A percentile compares a stretch with the other conserved stretches of the same genome.
These are phyloP conservation scores for Teratosphaeria viscida DNA, from an alignment of 2,329 filamentous ascomycete species.

Conservation along the genomic window DNA sequence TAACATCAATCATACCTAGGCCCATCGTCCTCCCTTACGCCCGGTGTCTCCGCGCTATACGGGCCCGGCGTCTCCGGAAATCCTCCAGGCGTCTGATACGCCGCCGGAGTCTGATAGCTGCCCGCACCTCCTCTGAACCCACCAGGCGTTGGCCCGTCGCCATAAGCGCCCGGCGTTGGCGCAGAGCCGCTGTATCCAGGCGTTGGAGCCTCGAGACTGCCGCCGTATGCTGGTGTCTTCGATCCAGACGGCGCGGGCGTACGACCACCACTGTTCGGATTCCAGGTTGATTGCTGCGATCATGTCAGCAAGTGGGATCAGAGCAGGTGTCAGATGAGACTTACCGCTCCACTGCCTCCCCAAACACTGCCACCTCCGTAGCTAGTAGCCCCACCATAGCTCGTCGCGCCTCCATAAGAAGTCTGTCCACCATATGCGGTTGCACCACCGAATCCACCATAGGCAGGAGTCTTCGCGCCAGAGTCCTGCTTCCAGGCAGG, in stretches of 20 bases:
- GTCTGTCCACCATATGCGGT: conserved; percentile 26
- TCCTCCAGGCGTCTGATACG: conserved; percentile 28
- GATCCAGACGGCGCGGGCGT: conserved; percentile 55
- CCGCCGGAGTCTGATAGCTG: conserved; percentile 27
- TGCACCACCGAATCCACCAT: conserved; percentile 16
- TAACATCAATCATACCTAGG: conserved; percentile 29
- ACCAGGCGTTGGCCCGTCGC: conserved; percentile 26
- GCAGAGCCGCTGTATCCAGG: conserved; percentile 30
- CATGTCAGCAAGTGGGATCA: neutral
- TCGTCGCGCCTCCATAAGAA: conserved; percentile 35
- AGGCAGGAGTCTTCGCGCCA: conserved; percentile 38
- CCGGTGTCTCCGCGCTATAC: conserved; percentile 48
- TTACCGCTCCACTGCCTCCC: conserved; percentile 14
- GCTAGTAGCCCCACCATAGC: conserved; percentile 25
- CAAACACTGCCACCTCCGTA: conserved; percentile 17
- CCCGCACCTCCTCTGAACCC: conserved; percentile 27
- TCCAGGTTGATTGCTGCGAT: conserved; percentile 26
- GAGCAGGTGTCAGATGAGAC: neutral
- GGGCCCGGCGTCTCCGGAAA: conserved; percentile 42
- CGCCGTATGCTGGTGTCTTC: conserved; percentile 63
- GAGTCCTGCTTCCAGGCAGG: conserved; percentile 49
- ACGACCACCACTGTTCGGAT: conserved; percentile 23
- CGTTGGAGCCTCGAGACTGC: conserved; percentile 55
- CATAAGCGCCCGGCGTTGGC: conserved; percentile 30
- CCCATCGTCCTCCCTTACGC: conserved; percentile 33